Conservation (phyloP, 2,329 filamentous ascomycete genomes). For the Calonectria pseudoturangicola region DNA sequence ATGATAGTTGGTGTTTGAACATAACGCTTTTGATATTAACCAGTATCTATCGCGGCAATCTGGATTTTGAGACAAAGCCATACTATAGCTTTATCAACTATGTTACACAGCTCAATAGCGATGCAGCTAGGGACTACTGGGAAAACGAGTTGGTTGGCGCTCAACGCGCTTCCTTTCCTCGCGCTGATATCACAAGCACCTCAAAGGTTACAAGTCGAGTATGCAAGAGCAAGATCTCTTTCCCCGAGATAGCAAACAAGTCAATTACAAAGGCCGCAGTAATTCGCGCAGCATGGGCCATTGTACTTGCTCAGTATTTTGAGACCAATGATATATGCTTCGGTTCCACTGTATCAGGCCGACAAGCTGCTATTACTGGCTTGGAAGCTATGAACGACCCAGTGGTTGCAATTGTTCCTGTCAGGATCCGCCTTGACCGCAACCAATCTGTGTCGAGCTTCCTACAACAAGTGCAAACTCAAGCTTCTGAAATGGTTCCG, state of each 20-base stretch:
- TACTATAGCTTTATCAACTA: slow-evolving; percentile 22
- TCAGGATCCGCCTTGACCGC: slow-evolving; percentile 53
- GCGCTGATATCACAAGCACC: background rate
- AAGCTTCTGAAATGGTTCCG: slow-evolving; percentile 40
- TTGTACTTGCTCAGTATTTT: slow-evolving; percentile 21
- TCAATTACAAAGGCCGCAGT: slow-evolving; percentile 16
- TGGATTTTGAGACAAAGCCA: background rate
- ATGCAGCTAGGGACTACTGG: background rate
- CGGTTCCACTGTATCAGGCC: slow-evolving; percentile 9
- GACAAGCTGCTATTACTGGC: slow-evolving; percentile 42
- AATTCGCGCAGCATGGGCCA: slow-evolving; percentile 25
- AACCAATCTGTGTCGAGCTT: slow-evolving; percentile 59
- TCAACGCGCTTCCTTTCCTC: slow-evolving; percentile 2
- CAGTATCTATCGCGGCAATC: background rate
- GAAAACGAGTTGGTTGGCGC: background rate
- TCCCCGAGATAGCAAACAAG: background rate
- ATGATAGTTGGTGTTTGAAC: slow-evolving; percentile 49
- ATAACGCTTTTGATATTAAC: slow-evolving; percentile 1
- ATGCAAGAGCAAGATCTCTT: background rate
- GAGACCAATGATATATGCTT: slow-evolving; percentile 27
- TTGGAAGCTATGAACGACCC: slow-evolving; percentile 49
- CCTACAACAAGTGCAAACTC: slow-evolving; percentile 57
- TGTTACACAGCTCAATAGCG: background rate
- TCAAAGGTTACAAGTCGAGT: background rate
- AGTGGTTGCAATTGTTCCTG: slow-evolving; percentile 58